A percentile compares a stretch with the other conserved stretches of the same genome.
Evolutionary conservation across 768 basidiomycete species (phyloP).

Genomic region (Boletus eberwhitei): DNA sequence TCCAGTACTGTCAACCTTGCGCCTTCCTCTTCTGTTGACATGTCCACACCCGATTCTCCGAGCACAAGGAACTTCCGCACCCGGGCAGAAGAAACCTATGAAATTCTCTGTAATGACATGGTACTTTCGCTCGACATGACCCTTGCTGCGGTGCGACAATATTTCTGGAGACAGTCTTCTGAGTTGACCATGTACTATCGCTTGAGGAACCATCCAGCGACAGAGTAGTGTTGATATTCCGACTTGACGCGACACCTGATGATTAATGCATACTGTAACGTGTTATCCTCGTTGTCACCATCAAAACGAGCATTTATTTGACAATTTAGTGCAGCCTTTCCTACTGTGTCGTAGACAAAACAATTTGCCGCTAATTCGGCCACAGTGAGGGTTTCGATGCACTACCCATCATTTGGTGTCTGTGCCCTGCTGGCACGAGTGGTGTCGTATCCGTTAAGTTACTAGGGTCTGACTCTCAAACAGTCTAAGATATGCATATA

Average conservation of each 20-base stretch:
- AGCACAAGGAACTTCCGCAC: constrained; percentile 17
- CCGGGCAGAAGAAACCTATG: constrained; percentile 68
- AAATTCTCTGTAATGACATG: constrained; percentile 86
- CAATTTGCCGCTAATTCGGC: not conserved
- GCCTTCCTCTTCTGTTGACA: constrained; percentile 36
- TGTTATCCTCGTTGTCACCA: constrained; percentile 1
- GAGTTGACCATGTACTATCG: constrained; percentile 81
- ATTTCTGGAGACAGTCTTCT: constrained; percentile 73
- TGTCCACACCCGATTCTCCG: constrained; percentile 33
- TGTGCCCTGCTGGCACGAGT: not conserved
- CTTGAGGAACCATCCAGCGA: constrained; percentile 30
- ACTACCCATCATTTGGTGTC: too few relatives aligned
- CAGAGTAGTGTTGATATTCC: constrained; percentile 3
- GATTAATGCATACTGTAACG: not conserved
- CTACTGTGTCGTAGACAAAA: not conserved
- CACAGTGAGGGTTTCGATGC: too few relatives aligned
- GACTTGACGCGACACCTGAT: not conserved
- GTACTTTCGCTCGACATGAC: constrained; percentile 85
- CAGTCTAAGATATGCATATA: not conserved
- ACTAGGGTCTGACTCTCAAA: not conserved
- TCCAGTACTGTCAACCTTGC: constrained; percentile 31
- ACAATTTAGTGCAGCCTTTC: constrained; percentile 1
- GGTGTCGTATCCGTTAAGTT: not conserved
- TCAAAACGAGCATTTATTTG: constrained; percentile 16
- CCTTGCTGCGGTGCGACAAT: constrained; percentile 86